Base-by-base conservation (phyloP, 2,329 filamentous ascomycete genomes). In the Colletotrichum echinochloae region DNA sequence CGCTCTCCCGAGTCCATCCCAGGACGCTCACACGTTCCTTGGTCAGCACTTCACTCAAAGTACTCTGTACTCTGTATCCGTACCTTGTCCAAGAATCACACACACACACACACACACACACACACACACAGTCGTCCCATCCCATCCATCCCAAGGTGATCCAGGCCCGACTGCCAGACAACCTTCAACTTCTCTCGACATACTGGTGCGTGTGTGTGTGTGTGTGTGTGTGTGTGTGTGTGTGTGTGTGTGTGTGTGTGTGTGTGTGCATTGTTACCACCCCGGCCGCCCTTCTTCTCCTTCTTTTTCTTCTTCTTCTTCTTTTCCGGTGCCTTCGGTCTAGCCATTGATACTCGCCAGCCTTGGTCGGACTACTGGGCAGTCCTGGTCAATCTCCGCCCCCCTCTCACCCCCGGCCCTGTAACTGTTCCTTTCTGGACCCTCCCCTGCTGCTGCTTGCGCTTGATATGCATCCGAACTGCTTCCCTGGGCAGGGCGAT, bases 391-490 rank as follows among this genome's bases (percentile, higher is more conserved):
- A 66, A 70, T 66, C 35, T 57, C 67, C 48, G 57, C 46, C 60
- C 65, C 68, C 37, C 59, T 52, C 16, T 11, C 37, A n/a, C 37
- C 41, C 69, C 30, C 54, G 59, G 60, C 64, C 60, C 48, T 69
- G 59, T 65, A 71, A 71, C 69, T 46, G 65, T 65, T 70, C 65
- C 30, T 52, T 63, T 69, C 46, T 60, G 37, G 51, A 5, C 30
- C 30, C 2, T 33, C 41, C 41, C 65, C 52, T 70, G 65, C 41
- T 65, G 60, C 35, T 60, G 60, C 59, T 69, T 64, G 59, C 56
- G 65, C 65, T 60, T 64, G 65, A 62, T n/a, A n/a, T 71, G 69
- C 69, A 71, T 68, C 69, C 69, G 65, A 71, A 71, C 67, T 67
- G 56, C 56, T 55, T 66, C 56, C 55, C 57, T 69, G 52, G 55